Base-by-base conservation (phyloP, 2,329 filamentous ascomycete genomes). In the Penicillium sp. region DNA sequence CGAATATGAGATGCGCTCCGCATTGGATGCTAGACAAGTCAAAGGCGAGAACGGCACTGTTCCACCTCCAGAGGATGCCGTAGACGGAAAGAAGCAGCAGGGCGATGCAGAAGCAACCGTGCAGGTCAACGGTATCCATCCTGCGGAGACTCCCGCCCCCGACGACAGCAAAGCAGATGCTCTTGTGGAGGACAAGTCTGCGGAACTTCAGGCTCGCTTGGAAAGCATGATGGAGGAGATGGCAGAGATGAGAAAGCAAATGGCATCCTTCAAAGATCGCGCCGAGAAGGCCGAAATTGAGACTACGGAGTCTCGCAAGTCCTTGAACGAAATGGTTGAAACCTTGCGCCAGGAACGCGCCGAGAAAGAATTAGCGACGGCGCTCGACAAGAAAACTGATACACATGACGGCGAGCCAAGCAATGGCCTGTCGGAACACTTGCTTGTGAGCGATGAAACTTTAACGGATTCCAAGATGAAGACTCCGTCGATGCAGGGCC, bases 241-340 rank as follows among this genome's bases (percentile, higher is more conserved):
- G 83, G 85, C 85, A 52, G 86, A 88, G 55, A 85, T 96, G 78
- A 89, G 87, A 73, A 81, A 86, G 59, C 88, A 95, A 70, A 86
- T 96, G 69, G 88, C 94, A 51, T 77, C 81, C 7, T 96, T 90
- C 77, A 88, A 88, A 66, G 78, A 84, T 53, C 86, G 90, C 30
- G 91, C 91, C 9, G 89, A 96, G 71, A 82, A 79, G 56, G 92
- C 91, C 4, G 93, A 97, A 70, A 78, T 83, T 9, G 91, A 96
- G 65, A 84, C 88, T 43, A 85, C 88, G 52, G 80, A 84, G 40
- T 85, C 87, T 51, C 86, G 88, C 52, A 87, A 88, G 71, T 88
- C 88, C 1, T 76, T 99, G 42, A 87, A 89, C 1, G 90, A 96
- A 69, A 94, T 97, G 90, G 87, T 97, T 12, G 81, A 90, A 64